Conservation (phyloP, 306 rosid genomes). For the Lupinus albus region DNA sequence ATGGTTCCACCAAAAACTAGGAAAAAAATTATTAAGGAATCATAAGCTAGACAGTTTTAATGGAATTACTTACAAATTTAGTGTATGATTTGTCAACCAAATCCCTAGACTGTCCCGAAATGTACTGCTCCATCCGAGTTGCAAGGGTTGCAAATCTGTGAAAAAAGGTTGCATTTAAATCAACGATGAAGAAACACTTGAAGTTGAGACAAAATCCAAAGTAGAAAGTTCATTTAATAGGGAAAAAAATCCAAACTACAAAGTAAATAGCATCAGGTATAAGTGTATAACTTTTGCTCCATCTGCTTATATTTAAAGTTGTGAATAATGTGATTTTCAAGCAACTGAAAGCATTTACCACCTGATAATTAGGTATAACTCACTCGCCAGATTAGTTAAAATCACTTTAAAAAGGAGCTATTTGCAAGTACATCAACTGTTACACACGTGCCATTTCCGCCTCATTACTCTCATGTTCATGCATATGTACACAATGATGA, state of each 20-base stretch:
- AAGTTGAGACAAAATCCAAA: slow-evolving; percentile 9
- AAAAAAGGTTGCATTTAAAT: slow-evolving; percentile 39
- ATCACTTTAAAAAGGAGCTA: background rate
- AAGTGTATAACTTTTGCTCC: slow-evolving; percentile 11
- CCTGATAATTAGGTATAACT: background rate
- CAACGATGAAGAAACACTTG: slow-evolving; percentile 15
- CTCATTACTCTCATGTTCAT: background rate
- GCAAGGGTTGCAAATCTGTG: slow-evolving; percentile 92
- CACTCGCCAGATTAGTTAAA: background rate
- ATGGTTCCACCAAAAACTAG: slow-evolving; percentile 7
- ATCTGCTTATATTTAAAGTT: background rate
- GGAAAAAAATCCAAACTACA: slow-evolving; percentile 2
- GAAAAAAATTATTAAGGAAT: background rate
- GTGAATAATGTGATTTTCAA: background rate
- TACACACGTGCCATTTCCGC: background rate
- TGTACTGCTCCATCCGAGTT: slow-evolving; percentile 98
- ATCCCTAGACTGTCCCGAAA: slow-evolving; percentile 98
- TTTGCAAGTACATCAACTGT: background rate
- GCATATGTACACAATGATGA: background rate
- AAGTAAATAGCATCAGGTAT: slow-evolving; percentile 17
- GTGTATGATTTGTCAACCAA: slow-evolving; percentile 99
- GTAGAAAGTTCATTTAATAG: too few species aligned
- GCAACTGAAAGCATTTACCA: background rate
- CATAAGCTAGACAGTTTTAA: slow-evolving; percentile 27
- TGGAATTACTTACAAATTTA: slow-evolving; percentile 74